Evolutionary conservation across 1,284 basidiomycete species (phyloP), one percentile per base, ranked within the genome.

Genomic region (Ceratobasidium sp.): DNA sequence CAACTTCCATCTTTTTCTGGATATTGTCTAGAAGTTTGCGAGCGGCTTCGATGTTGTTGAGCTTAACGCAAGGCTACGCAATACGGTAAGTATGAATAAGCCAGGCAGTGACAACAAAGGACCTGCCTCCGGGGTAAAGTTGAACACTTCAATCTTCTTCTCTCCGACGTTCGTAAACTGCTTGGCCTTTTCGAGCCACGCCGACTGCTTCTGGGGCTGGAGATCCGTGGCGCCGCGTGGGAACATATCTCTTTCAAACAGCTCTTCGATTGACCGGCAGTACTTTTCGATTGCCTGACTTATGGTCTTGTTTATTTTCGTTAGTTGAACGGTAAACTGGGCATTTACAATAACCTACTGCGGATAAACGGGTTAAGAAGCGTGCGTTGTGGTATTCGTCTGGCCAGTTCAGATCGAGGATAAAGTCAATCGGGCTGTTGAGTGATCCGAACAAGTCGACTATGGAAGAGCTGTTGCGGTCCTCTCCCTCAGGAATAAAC

Each of bases 21-120:
- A 99, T 91, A 77, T 91, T 92, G 80, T 99, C 97, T 70, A 99
- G 84, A 67, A 97, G 84, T 73, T 88, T 88, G 12, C 96, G 87
- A 0, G 96, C 95, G 1, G 94, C 91, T 77, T 97, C 95, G 75
- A 99, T 91, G 79, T 99, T 98, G 83, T 99, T 99, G 59, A 99
- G 86, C 82, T 98, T 98, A 78, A 99, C 94, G 78, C 96, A 98
- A 0, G 94, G 95, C 82, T 95, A 76, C 11, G 25, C 8, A 44
- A 38, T 33, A 53, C 23, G 12, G 33, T 28, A 9, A 28, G 49
- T 16, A 56, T 25, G 21, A 9, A 16, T 12, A 28, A 16, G 5
- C 11, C 46, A 23, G 16, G 5, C n/a, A 48, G 18, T 8, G 18
- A 25, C 14, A 18, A 11, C 53, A 23, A 36, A 63, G 7, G 8